Evolutionary conservation across 345 rosid genomes (phyloP), one percentile per base, ranked within the genome.

Genomic region (Iberis pinnata): DNA sequence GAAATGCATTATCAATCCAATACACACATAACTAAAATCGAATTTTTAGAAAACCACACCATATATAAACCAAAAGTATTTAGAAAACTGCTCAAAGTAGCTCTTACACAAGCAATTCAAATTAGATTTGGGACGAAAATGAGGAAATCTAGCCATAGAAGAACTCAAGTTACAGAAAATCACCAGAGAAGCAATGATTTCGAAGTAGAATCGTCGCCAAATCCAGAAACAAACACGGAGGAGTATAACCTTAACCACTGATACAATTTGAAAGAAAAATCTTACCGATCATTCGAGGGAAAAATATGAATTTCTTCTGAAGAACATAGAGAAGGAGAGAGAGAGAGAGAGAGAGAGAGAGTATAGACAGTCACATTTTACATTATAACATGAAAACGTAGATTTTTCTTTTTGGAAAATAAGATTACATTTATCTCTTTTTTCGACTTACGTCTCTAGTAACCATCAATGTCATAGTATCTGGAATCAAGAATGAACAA

Each of bases 381-480:
- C n/a, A n/a, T n/a, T n/a, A n/a, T n/a, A n/a, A n/a, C n/a, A n/a
- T n/a, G n/a, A n/a, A n/a, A n/a, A n/a, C n/a, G n/a, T n/a, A n/a
- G n/a, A n/a, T n/a, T n/a, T n/a, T n/a, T n/a, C n/a, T n/a, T n/a
- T n/a, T n/a, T n/a, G n/a, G n/a, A n/a, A n/a, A n/a, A n/a, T n/a
- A n/a, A n/a, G n/a, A n/a, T n/a, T n/a, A n/a, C n/a, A n/a, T 79
- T 78, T 68, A 37, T 16, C 52, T 88, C 84, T 58, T 88, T 92
- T 53, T 78, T 84, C 80, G 88, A 62, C 72, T 92, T 41, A 38
- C 2, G 88, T 43, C 73, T 73, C 65, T 82, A 72, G 77, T 80
- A 88, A 60, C 89, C 93, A 76, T 92, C 96, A 41, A 88, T 89
- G 66, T 79, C 69, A 60, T 92, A 92, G 60, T 84, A 92, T 74